Percentiles rank a stretch among this genome's conserved stretches.
phyloP scores from a whole-genome alignment of 2,329 filamentous ascomycete genomes.

The Emergomyces orientalis region DNA sequence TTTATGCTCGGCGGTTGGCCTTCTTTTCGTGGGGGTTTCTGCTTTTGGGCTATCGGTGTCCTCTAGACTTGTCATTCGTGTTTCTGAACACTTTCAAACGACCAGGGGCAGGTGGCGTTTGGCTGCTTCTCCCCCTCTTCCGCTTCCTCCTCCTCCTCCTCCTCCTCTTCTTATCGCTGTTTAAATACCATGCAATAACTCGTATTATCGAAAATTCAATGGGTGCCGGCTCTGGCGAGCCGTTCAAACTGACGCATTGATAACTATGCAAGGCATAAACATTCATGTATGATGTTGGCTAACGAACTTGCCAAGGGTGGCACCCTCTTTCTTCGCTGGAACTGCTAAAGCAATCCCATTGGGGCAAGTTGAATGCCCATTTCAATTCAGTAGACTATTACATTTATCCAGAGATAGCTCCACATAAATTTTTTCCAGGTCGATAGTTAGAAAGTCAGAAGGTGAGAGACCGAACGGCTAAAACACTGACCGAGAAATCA shows the following conservation, averaged over 20 bases:
- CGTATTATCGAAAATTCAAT: too few relatives aligned
- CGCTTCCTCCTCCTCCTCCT: neutral
- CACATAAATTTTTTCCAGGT: neutral
- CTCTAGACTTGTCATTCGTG: neutral
- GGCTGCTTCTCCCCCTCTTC: neutral
- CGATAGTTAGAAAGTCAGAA: neutral
- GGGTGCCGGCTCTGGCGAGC: neutral
- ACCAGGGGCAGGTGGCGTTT: neutral
- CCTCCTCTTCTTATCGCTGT: neutral
- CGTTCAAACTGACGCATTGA: neutral
- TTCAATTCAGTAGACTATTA: too few relatives aligned
- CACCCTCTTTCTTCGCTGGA: neutral
- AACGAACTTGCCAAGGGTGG: neutral
- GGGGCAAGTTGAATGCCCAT: too few relatives aligned
- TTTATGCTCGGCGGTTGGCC: neutral
- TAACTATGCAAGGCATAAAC: neutral
- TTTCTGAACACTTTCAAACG: neutral
- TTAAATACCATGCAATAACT: neutral
- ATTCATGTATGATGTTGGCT: neutral
- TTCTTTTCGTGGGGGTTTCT: neutral
- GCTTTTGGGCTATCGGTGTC: neutral
- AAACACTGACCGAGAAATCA: neutral
- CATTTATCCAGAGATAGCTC: too few relatives aligned
- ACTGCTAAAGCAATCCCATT: neutral
- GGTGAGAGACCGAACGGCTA: neutral